These are phyloP conservation scores for Chloranthus sessilifolius DNA, from an alignment of 164 flowering plant genomes.

Conservation along the genomic window DNA sequence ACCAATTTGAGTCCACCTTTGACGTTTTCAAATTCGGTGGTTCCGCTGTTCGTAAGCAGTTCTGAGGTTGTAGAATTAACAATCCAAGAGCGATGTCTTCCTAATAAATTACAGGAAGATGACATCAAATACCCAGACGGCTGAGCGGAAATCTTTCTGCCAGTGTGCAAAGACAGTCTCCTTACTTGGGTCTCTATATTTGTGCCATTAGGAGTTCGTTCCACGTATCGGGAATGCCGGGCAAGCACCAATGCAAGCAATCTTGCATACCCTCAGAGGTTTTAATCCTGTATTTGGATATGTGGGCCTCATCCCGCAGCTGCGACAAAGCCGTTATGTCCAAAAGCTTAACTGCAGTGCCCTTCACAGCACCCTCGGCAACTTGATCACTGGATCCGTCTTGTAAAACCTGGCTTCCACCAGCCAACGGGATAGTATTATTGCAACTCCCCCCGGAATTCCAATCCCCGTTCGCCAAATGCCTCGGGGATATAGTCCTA, in stretches of 20 bases:
- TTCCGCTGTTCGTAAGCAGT: no score
- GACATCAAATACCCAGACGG: no score
- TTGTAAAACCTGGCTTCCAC: constrained; percentile 47
- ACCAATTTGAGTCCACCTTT: no score
- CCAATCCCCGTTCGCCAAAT: constrained; percentile 75
- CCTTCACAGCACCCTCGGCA: constrained; percentile 49
- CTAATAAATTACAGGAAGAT: no score
- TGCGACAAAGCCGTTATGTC: constrained; percentile 70
- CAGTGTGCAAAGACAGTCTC: no score
- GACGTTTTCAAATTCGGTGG: no score
- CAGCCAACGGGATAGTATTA: constrained; percentile 42
- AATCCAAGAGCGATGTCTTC: no score
- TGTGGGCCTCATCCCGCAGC: constrained; percentile 70
- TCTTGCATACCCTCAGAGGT: constrained; percentile 36
- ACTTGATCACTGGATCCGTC: constrained; percentile 51
- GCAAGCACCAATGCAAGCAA: constrained; percentile 93
- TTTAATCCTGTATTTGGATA: constrained; percentile 43
- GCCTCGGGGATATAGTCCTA: constrained; percentile 70
- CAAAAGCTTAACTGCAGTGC: constrained; percentile 48
- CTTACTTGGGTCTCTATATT: constrained; percentile 25
- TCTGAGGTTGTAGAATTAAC: no score
- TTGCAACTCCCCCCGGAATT: constrained; percentile 75
- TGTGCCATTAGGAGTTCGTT: constrained; percentile 70
- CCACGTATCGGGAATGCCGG: constrained; percentile 86
- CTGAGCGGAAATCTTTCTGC: no score